phyloP scores from a whole-genome alignment of 2,329 filamentous ascomycete species.

The Claviceps pazoutovae region DNA sequence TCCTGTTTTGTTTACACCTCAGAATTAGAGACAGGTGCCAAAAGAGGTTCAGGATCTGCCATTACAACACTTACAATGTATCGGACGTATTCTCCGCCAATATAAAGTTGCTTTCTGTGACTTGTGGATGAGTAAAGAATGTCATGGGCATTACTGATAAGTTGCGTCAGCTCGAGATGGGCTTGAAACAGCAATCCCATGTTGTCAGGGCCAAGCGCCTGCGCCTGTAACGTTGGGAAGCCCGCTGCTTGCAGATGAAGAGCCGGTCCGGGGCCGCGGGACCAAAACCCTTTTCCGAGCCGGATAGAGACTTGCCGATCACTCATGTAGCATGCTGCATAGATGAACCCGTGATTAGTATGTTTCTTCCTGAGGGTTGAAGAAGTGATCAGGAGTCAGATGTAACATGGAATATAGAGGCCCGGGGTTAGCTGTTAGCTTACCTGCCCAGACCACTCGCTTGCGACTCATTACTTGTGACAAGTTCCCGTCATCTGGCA shows the following conservation, averaged over 20 bases:
- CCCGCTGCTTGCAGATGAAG: constrained; percentile 50
- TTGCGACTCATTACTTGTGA: constrained; percentile 47
- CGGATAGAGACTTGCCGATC: constrained; percentile 57
- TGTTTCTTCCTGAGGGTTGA: too few relatives aligned
- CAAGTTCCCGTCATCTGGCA: constrained; percentile 43
- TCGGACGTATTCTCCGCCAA: constrained; percentile 59
- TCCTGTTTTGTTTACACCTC: constrained; percentile 23
- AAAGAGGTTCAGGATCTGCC: not conserved
- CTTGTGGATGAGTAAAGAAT: constrained; percentile 59
- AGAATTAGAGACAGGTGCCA: not conserved
- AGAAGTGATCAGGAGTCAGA: too few relatives aligned
- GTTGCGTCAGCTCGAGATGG: constrained; percentile 54
- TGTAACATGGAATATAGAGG: too few relatives aligned
- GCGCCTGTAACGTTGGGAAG: constrained; percentile 50
- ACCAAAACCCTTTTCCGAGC: constrained; percentile 62
- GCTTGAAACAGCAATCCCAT: constrained; percentile 57
- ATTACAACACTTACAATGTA: constrained; percentile 35
- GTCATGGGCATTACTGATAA: constrained; percentile 63
- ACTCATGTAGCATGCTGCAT: constrained; percentile 45
- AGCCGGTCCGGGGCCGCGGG: constrained; percentile 53
- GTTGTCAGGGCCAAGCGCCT: constrained; percentile 46
- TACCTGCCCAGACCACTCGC: constrained; percentile 52
- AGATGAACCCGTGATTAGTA: not conserved
- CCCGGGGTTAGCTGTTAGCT: constrained; percentile 2
- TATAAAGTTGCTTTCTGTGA: constrained; percentile 54